Conservation (phyloP, 371 early-diverging fungal genomes). For the Dinochytrium kinnereticum region DNA sequence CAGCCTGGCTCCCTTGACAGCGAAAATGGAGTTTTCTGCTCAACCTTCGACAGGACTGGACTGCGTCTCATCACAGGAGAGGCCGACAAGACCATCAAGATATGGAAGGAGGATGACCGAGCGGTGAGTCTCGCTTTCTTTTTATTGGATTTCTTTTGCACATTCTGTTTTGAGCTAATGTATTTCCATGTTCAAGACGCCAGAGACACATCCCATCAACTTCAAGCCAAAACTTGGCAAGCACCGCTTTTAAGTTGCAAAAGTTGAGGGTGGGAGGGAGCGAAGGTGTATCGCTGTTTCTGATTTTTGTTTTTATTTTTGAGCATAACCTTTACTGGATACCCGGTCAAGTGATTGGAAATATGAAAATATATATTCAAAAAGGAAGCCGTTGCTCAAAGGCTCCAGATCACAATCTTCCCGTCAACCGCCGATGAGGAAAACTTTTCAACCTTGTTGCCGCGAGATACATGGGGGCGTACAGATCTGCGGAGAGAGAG, state of each 20-base stretch:
- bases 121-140: conserved; percentile 52
- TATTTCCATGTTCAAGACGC: conserved; percentile 48
- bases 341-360: background rate
- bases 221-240: conserved; percentile 59
- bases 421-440: conserved; percentile 92
- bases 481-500: conserved; percentile 53
- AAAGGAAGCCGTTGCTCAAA: conserved; percentile 20
- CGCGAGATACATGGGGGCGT: conserved; percentile 63
- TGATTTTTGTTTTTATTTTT: too few species aligned
- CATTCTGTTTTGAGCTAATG: too few species aligned
- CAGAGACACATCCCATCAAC: conserved; percentile 71
- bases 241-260: background rate
- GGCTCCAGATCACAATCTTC: conserved; percentile 84
- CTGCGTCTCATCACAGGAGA: conserved; percentile 95
- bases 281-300: background rate
- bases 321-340: background rate
- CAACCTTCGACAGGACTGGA: conserved; percentile 94
- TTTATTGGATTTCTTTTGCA: conserved; percentile 12
- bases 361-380: conserved; percentile 4
- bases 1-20: conserved; percentile 97
- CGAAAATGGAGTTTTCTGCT: conserved; percentile 94
- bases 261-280: background rate
- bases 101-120: conserved; percentile 82
- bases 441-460: conserved; percentile 69
- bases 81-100: conserved; percentile 98